Base-by-base conservation (phyloP, 805 yeast species). In the Lachancea kluyveri region DNA sequence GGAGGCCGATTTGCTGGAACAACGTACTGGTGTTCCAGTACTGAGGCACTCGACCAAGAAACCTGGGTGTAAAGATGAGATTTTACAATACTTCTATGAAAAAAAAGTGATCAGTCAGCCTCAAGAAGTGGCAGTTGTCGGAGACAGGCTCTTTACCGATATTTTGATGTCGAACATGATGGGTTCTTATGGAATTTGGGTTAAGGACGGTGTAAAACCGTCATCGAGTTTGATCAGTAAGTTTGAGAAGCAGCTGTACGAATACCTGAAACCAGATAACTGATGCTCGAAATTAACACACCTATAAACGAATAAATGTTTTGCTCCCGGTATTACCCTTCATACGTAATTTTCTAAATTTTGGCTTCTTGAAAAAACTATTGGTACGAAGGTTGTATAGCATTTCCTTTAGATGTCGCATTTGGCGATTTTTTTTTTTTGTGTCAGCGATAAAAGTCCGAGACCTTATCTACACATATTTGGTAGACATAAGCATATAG, bases 131-230 rank as follows among this genome's bases (percentile, higher is more conserved):
- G 90, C 85, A 0, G 78, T 92, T 5, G 73, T 92, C 8, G 98
- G 98, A 0, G 98, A 92, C 47, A 62, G 98, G 22, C 65, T 92
- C 16, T 77, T 87, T 59, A 92, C 98, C 0, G 98, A 92, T 55
- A 72, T 92, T 33, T 60, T 88, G 31, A 83, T 92, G 95, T 96
- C 96, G 12, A 90, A 92, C 48, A 66, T 78, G 67, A 86, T 90
- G 94, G 95, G 94, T 0, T 66, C 92, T 0, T 73, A 75, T 57
- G 83, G 90, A 0, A 67, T 86, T 3, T 92, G 97, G 96, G 51
- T 92, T 2, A 64, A 70, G 31, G 77, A 77, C 15, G 97, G 97
- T 4, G 94, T 87, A 4, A 36, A 28, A 25, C 35, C 32, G 11
- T 28, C 36, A 13, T 24, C n/a, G 6, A 27, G 27, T n/a, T 36